Evolutionary conservation across 257 asterid species (phyloP), one percentile per base, ranked within the genome.

Genomic region (Nyctanthes arbortristis): DNA sequence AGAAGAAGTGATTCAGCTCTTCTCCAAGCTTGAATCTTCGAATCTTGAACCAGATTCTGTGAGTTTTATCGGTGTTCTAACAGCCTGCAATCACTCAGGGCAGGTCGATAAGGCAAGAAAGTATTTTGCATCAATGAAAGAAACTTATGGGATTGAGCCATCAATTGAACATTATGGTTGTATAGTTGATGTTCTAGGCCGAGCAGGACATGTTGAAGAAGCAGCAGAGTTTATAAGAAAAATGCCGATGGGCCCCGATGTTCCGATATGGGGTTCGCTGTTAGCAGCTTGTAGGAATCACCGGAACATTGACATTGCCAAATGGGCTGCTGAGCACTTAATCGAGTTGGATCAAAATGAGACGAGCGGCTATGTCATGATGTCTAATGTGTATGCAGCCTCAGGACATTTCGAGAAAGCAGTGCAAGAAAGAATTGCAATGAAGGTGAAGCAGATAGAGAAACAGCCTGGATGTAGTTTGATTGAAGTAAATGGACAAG

Each of bases 391-490:
- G 34, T 85, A 91, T 68, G 93, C 97, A 63, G 84, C 70, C 11
- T 67, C 74, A 0, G 91, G 91, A 7, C 28, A 66, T 66, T 85
- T 82, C 34, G 72, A 62, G 63, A 75, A 72, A 55, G 95, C 93
- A 3, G 70, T 87, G 8, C 59, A 77, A 36, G 91, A 84, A 45
- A 87, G 96, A 69, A 62, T 35, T 30, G 70, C 28, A 71, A 88
- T 87, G 95, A 82, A 75, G 78, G 71, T 67, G 34, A 84, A 76
- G 75, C 31, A 60, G 59, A 72, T 82, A 12, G 76, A 25, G 75
- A 89, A 85, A 73, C 81, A 76, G 65, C 91, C 89, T 0, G 96
- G 97, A 0, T 81, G 91, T 72, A 89, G 96, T 67, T 77, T n/a
- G n/a, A n/a, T n/a, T n/a, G n/a, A n/a, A n/a, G n/a, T n/a, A n/a